These are phyloP conservation scores for Haematococcus lacustris DNA, from an alignment of 139 green algal species.

Conservation along the genomic window DNA sequence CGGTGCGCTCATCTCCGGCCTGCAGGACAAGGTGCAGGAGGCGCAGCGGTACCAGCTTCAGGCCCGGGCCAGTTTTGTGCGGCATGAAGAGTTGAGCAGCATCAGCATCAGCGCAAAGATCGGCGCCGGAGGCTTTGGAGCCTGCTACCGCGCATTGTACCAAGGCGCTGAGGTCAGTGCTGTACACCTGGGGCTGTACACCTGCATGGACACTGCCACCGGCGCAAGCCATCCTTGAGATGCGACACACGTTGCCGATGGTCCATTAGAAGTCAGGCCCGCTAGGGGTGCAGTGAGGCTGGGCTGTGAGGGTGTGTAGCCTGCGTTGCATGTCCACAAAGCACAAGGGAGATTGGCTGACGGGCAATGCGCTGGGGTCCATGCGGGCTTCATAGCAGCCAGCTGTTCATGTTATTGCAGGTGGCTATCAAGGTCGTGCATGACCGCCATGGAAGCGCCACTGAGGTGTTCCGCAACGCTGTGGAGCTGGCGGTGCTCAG, in stretches of 20 bases:
- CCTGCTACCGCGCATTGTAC: slow-evolving; percentile 20
- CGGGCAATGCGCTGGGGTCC: not conserved
- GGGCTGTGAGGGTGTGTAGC: not conserved
- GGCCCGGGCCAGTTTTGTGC: not conserved
- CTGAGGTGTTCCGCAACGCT: slow-evolving; percentile 20
- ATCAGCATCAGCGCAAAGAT: slow-evolving; percentile 18
- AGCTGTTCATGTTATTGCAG: not conserved
- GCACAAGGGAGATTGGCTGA: not conserved
- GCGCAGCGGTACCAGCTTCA: slow-evolving; percentile 20
- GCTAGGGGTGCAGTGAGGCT: not conserved
- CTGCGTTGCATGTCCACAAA: not conserved
- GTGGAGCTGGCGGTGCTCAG: slow-evolving; percentile 25
- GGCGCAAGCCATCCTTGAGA: too few relatives aligned
- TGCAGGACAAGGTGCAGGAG: slow-evolving; percentile 23
- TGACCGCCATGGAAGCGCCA: slow-evolving; percentile 10
- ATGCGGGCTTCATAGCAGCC: not conserved
- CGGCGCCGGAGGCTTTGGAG: slow-evolving; percentile 17
- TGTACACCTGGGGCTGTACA: not conserved
- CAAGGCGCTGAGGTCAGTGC: slow-evolving; percentile 2
- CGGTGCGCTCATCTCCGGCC: slow-evolving; percentile 15
- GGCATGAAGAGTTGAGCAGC: slow-evolving; percentile 17
- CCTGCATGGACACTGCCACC: too few relatives aligned
- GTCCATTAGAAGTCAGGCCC: not conserved
- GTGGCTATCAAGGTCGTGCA: slow-evolving; percentile 17
- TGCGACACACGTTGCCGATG: not conserved